Percentiles rank a stretch among this genome's conserved stretches.
These are phyloP conservation scores for Cladobotryum mycophilum DNA, from an alignment of 2,329 filamentous ascomycete genomes.

Conservation along the genomic window DNA sequence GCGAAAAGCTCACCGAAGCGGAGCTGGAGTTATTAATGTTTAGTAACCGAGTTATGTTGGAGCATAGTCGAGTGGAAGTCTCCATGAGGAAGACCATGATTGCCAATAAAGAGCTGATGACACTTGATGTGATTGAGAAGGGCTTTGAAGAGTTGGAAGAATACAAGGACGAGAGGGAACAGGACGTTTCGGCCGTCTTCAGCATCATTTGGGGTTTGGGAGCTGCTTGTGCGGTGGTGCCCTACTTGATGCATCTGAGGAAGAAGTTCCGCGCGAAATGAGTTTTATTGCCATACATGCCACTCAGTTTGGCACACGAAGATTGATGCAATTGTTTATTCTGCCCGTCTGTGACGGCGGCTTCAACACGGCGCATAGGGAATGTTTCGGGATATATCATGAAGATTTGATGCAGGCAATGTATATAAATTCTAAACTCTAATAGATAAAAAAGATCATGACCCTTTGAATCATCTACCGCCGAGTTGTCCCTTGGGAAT, in stretches of 20 bases:
- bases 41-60: not conserved
- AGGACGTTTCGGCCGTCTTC: not conserved
- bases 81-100: not conserved
- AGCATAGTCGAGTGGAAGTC: not conserved
- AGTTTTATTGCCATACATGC: too few relatives aligned
- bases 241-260: not conserved
- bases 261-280: not conserved
- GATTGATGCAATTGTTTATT: too few relatives aligned
- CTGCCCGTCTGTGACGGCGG: too few relatives aligned
- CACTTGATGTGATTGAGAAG: not conserved
- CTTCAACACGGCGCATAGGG: too few relatives aligned
- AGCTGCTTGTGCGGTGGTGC: not conserved
- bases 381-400: too few relatives aligned
- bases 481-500: too few relatives aligned
- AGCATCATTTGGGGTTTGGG: not conserved
- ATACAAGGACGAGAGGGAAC: not conserved
- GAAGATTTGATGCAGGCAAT: too few relatives aligned
- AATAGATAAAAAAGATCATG: too few relatives aligned
- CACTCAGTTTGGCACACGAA: too few relatives aligned
- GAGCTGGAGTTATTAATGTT: not conserved
- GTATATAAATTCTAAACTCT: too few relatives aligned
- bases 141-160: not conserved
- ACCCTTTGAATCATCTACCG: too few relatives aligned
- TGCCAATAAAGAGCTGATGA: not conserved
- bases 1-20: not conserved